A percentile compares a stretch with the other conserved stretches of the same genome.
phyloP scores from a whole-genome alignment of 352 stramenopile genomes.

The Phytophthora gonapodyides region DNA sequence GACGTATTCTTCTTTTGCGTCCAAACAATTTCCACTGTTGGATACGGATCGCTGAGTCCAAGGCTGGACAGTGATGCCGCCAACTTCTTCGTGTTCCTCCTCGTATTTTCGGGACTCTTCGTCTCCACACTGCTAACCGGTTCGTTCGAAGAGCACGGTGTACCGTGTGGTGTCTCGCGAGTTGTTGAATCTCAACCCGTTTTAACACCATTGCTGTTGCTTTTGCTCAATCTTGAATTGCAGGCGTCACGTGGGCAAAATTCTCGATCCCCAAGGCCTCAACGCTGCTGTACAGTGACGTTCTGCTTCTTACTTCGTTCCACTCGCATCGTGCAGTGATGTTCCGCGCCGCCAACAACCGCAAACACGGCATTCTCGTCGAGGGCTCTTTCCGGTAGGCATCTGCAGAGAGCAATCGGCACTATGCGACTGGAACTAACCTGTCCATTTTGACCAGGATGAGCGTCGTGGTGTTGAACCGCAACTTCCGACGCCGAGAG shows the following conservation, averaged over 20 bases:
- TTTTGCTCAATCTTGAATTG: no score
- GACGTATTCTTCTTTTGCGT: constrained; percentile 64
- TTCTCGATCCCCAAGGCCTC: constrained; percentile 64
- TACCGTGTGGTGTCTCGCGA: not conserved
- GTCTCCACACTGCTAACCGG: constrained; percentile 60
- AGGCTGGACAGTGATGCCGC: constrained; percentile 49
- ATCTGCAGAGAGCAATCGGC: no score
- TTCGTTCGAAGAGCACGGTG: constrained; percentile 9
- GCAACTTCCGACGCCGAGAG: constrained; percentile 43
- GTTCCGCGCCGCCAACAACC: constrained; percentile 65
- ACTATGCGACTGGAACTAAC: not conserved
- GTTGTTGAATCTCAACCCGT: not conserved
- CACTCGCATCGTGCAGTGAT: constrained; percentile 58
- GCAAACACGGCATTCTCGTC: constrained; percentile 53
- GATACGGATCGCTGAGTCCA: constrained; percentile 52
- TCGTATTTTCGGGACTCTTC: constrained; percentile 46
- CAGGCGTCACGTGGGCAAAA: constrained; percentile 66
- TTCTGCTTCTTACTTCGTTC: constrained; percentile 52
- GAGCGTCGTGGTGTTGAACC: constrained; percentile 59
- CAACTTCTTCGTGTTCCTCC: constrained; percentile 68
- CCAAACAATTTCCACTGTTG: constrained; percentile 67
- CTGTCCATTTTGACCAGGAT: constrained; percentile 28
- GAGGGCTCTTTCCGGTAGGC: constrained; percentile 61
- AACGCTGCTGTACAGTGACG: constrained; percentile 54
- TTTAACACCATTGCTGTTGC: no score